Conservation (phyloP, 805 yeast genomes). For the Saccharomycopsis sp. region DNA sequence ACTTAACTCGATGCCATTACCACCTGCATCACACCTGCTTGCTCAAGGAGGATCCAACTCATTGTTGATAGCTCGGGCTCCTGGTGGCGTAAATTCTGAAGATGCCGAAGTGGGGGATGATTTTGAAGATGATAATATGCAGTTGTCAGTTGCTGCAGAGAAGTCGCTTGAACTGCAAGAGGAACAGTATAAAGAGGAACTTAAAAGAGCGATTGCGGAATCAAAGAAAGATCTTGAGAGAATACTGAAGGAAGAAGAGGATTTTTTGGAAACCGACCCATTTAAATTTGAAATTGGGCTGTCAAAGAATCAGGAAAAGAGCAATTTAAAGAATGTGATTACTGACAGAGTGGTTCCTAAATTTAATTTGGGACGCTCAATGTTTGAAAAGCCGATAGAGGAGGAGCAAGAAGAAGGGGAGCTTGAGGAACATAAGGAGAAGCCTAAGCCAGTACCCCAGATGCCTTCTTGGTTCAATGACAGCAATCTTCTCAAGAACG, state of each 20-base stretch:
- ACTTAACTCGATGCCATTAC: slow-evolving; percentile 35
- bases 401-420: not conserved
- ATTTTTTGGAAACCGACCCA: slow-evolving; percentile 18
- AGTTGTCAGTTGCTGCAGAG: slow-evolving; percentile 13
- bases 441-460: slow-evolving; percentile 21
- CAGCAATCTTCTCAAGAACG: not conserved
- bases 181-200: slow-evolving; percentile 12
- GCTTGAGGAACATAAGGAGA: not conserved
- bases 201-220: slow-evolving; percentile 41
- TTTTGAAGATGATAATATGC: slow-evolving; percentile 14
- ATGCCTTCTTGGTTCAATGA: slow-evolving; percentile 29
- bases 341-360: not conserved
- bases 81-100: not conserved
- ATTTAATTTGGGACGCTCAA: not conserved
- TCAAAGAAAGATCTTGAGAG: slow-evolving; percentile 37
- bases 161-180: slow-evolving; percentile 27
- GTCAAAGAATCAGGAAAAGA: not conserved
- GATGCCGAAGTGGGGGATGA: not conserved
- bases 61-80: too few relatives aligned
- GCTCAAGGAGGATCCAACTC: too few relatives aligned
- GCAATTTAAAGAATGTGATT: too few relatives aligned
- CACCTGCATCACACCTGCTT: slow-evolving; percentile 26
- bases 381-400: not conserved
- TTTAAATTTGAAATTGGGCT: slow-evolving; percentile 15
- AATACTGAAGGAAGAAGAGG: slow-evolving; percentile 22